Base-by-base conservation (phyloP, 2,329 filamentous ascomycete genomes). In the Aspergillus amoenus region DNA sequence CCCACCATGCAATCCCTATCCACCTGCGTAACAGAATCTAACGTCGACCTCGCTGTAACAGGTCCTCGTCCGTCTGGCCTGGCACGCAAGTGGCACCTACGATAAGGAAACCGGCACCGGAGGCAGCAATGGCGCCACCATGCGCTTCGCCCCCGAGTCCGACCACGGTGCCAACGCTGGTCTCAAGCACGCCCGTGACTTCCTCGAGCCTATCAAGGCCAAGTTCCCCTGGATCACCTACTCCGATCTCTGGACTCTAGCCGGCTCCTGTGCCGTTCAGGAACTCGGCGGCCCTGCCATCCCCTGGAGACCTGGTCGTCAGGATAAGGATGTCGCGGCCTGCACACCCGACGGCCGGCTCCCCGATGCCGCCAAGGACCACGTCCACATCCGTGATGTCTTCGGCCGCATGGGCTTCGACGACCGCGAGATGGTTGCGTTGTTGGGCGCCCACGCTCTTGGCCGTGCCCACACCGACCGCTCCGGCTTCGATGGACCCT, bases 361-460 rank as follows among this genome's bases (percentile, higher is more conserved):
- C 18, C 89, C 93, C 62, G 92, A 99, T 73, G 93, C 84, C 51
- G 76, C 85, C 67, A 85, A 97, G 83, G 88, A 84, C 60, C 81
- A 87, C 61, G 84, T 87, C 71, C 93, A 97, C 79, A 84, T 97
- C 68, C 89, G 94, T 70, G 85, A 85, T 79, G 93, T 97, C 81
- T 99, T 97, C 79, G 85, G 87, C 76, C 91, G 93, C 73, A 97
- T 97, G 93, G 93, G 93, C 66, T 97, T 97, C 84, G 89, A 94
- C 76, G 93, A 99, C 79, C 90, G 90, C 70, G 93, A 97, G 78
- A 97, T 97, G 72, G 93, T 97, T 45, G 94, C 93, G 30, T 84
- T 97, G 52, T 82, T 83, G 22, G 92, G 92, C 66, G 92, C 89
- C 48, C 92, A 96, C 79, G 89, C 91, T 52, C 84, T 96, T 39